Evolutionary conservation across 345 rosid genomes (phyloP), one percentile per base, ranked within the genome.

Genomic region (Gossypium arboreum): DNA sequence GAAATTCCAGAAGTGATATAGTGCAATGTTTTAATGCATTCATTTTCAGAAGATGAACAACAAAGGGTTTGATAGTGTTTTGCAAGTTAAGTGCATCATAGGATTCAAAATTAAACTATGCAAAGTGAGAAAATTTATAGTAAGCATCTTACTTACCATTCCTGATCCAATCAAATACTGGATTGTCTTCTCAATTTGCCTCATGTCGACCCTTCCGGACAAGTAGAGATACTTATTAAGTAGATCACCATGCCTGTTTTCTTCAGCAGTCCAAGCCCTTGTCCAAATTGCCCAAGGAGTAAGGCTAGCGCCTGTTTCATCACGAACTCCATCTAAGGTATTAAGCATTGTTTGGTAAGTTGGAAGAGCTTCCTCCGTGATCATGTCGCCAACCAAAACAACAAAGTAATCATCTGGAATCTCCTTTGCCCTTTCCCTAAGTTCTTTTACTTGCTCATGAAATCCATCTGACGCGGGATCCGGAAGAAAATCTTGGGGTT

Each of bases 401-500:
- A 87, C 85, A 64, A 91, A 92, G 82, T 91, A 93, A 43, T 95
- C 98, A 39, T 95, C 98, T 0, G 98, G 98, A 52, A 93, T 78
- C 81, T 90, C 98, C 79, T 79, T 89, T 17, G 96, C 87, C 76
- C 98, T 88, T 78, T 85, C 90, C 80, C 96, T 86, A 29, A 93
- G 77, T 82, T 90, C 99, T 72, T 64, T 88, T 7, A 95, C 92
- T 84, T 93, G 94, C 15, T 95, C 98, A 13, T 90, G 78, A 55
- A 94, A 93, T 55, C 93, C 98, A 54, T 91, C 92, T 0, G 92
- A 89, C 16, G 89, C 85, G 54, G 99, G 89, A 72, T 91, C 98
- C 0, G 98, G 99, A 73, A 95, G 87, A 81, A 91, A 91, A 80
- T 91, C 97, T 76, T 91, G 94, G 34, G 98, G 94, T 63, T 93